Evolutionary conservation across 2,329 filamentous ascomycete species (phyloP), one percentile per base, ranked within the genome.

Genomic region (Aspergillus calidoustus): DNA sequence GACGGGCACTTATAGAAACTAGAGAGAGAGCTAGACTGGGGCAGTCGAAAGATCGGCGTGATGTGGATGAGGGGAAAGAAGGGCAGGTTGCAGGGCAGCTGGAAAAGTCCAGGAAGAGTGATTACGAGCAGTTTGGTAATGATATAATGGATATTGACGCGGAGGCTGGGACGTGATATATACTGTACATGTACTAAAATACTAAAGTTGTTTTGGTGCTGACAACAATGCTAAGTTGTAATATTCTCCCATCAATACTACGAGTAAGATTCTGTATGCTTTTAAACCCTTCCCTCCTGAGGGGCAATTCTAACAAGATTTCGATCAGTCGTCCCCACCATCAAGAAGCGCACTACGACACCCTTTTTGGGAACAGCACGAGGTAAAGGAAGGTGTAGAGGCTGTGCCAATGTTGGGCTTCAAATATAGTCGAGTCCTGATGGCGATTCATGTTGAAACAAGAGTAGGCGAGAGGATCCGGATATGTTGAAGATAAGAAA

Each of bases 291-390:
- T 19, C 19, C 19, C 19, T 19, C 19, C 19, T 19, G 19, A 19
- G 19, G 19, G 19, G 2, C 19, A 19, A 19, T 19, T 19, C 19
- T 19, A 97, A 98, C 82, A 7, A 28, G 25, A 28, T 28, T 98
- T 97, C 78, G 94, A 94, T 59, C 91, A 65, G 92, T 91, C 5
- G 88, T 93, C 2, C 92, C 92, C 6, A 89, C 85, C 15, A 82
- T 96, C 66, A 95, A 94, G 84, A 96, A 96, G 84, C 81, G 82
- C 67, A 94, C 93, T 19, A 97, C 83, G 97, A 93, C 69, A 97
- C 93, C 25, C 25, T 28, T 28, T 28, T 28, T 28, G 25, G 6
- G 25, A 28, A 28, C 25, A 28, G 25, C 6, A 4, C 25, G 25
- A 28, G 25, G 25, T 28, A 28, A 28, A 28, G 25, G 4, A 4